phyloP scores from a whole-genome alignment of 495 filamentous ascomycete genomes.

The Oidiodendron maius region DNA sequence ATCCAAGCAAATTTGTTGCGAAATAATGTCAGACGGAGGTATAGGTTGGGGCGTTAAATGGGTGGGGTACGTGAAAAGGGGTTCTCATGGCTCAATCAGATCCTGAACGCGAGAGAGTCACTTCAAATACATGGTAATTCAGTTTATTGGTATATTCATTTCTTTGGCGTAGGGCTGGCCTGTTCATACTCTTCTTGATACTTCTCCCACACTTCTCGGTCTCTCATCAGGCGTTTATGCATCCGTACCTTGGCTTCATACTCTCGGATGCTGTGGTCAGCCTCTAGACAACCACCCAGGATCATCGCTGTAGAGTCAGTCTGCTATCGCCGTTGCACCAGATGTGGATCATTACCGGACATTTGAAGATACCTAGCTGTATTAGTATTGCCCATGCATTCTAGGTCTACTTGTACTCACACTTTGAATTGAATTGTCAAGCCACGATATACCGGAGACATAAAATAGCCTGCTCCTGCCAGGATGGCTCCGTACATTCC shows the following conservation, averaged over 20 bases:
- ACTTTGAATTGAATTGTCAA: slow-evolving; percentile 89
- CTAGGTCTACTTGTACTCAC: slow-evolving; percentile 34
- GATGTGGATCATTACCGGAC: slow-evolving; percentile 45
- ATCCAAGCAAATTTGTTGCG: slow-evolving; percentile 72
- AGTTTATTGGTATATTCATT: slow-evolving; percentile 1
- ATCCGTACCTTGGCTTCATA: slow-evolving; percentile 60
- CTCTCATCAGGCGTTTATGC: slow-evolving; percentile 53
- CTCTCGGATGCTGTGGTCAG: slow-evolving; percentile 65
- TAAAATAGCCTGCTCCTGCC: slow-evolving; percentile 47
- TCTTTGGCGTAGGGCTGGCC: not conserved
- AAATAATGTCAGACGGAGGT: slow-evolving; percentile 24
- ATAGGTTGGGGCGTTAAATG: slow-evolving; percentile 18
- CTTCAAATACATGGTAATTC: not conserved
- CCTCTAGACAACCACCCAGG: slow-evolving; percentile 76
- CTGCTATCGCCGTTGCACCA: no score
- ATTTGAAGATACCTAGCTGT: slow-evolving; percentile 71
- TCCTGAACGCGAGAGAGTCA: not conserved
- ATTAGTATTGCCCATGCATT: not conserved
- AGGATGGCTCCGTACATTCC: slow-evolving; percentile 51
- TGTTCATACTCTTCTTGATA: slow-evolving; percentile 36
- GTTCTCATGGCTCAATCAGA: slow-evolving; percentile 1
- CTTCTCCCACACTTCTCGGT: slow-evolving; percentile 55
- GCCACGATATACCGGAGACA: slow-evolving; percentile 72
- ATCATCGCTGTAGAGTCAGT: slow-evolving; percentile 52
- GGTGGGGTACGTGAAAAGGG: not conserved